Base-by-base conservation (phyloP, 441 rosid species). In the Gossypium gossypioides region DNA sequence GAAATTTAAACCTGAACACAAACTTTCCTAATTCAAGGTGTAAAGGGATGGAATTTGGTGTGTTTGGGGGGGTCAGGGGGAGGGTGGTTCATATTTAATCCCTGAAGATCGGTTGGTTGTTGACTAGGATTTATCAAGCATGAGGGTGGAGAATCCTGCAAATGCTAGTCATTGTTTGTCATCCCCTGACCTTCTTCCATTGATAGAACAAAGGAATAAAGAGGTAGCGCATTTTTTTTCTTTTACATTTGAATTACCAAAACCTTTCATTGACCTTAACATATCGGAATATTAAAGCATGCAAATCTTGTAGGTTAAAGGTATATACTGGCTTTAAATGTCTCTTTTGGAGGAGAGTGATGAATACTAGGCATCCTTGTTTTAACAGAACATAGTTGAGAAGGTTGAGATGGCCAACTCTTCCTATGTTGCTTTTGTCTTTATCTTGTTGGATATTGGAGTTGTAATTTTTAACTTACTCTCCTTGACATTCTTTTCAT, bases 101-200 rank as follows among this genome's bases (percentile, higher is more conserved):
- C 68, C 58, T 54, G 68, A 77, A 59, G 72, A 76, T 73, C 78
- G 54, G 59, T 73, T 75, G 68, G 21, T 75, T 81, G 78, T 76
- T 69, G 63, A 64, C 58, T 84, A 86, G 89, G 90, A 68, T 72
- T 73, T 61, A 51, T 74, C 83, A 76, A 74, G 82, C 74, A 80
- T 19, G 77, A 81, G 83, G 77, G 71, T 78, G 77, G 84, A 81
- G 77, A 79, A 60, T 70, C 80, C 86, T 78, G 76, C 82, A 74
- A 78, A 77, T 81, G 81, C 73, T 82, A 76, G 62, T 76, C 76
- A 76, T 72, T 75, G 70, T 77, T 78, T 82, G 73, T 72, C 86
- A 68, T 64, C 76, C 57, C 75, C 81, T 76, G 85, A 81, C 77
- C 78, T 77, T 75, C 78, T 78, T 76, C 83, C 86, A 71, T 73